Percentiles rank a stretch among this genome's conserved stretches.
phyloP scores from a whole-genome alignment of 352 stramenopile species.

The Globisporangium mamillatum region DNA sequence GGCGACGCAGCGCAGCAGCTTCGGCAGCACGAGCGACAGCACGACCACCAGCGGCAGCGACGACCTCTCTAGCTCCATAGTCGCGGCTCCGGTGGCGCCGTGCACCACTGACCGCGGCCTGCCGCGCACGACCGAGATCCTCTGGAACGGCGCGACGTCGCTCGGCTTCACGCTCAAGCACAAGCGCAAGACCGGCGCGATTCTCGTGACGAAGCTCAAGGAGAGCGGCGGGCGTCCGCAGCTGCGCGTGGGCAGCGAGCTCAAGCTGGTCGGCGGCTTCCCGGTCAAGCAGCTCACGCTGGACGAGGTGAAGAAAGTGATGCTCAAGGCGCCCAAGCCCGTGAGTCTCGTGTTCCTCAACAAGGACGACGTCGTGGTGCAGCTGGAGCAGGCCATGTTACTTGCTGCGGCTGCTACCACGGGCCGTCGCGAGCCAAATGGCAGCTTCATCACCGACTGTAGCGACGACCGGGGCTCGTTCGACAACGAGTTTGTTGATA shows the following conservation, averaged over 20 bases:
- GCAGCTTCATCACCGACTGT: constrained; percentile 36
- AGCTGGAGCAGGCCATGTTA: constrained; percentile 25
- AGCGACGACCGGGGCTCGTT: constrained; percentile 35
- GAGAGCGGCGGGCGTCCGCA: constrained; percentile 22
- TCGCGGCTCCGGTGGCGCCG: background rate
- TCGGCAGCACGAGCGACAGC: constrained; percentile 5
- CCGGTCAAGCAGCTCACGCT: constrained; percentile 68
- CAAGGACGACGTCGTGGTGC: constrained; percentile 25
- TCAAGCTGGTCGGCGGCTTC: constrained; percentile 75
- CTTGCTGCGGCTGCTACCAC: constrained; percentile 1
- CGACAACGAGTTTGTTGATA: constrained; percentile 31
- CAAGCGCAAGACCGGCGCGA: constrained; percentile 56
- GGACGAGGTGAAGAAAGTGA: constrained; percentile 74
- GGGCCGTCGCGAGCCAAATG: constrained; percentile 15
- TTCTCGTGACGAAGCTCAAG: constrained; percentile 66
- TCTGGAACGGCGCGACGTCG: constrained; percentile 54
- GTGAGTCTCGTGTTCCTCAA: constrained; percentile 82
- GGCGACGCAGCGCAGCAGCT: constrained; percentile 5
- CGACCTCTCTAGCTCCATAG: background rate
- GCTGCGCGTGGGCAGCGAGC: constrained; percentile 60
- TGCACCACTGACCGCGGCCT: background rate
- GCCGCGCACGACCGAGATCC: constrained; percentile 60
- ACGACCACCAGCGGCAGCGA: background rate
- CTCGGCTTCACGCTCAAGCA: constrained; percentile 77
- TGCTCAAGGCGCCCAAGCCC: constrained; percentile 67